Conservation (phyloP, 805 yeast genomes). For the Wickerhamomyces sydowiorum region DNA sequence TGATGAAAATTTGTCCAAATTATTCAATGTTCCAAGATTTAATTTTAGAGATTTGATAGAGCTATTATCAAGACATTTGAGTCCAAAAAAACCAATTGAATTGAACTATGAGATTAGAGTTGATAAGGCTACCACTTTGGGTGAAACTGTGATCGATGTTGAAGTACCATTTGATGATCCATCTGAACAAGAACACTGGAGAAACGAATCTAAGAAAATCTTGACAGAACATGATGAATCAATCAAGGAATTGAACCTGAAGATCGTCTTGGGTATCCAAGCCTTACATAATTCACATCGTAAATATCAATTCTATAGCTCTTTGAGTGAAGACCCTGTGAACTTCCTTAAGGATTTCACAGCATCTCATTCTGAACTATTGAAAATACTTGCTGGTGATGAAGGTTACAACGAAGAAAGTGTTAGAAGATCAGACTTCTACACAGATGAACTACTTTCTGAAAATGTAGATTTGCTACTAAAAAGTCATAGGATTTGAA, state of each 20-base stretch:
- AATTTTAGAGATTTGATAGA: slow-evolving; percentile 71
- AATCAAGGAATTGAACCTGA: slow-evolving; percentile 26
- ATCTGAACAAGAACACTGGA: slow-evolving; percentile 21
- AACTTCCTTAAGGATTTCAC: slow-evolving; percentile 67
- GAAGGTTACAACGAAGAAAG: slow-evolving; percentile 85
- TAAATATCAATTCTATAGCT: slow-evolving; percentile 73
- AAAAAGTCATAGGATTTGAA: slow-evolving; percentile 26
- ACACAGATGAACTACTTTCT: slow-evolving; percentile 63
- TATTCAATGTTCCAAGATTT: slow-evolving; percentile 47
- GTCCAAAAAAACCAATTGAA: slow-evolving; percentile 75
- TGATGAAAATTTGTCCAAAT: slow-evolving; percentile 37
- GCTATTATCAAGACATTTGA: slow-evolving; percentile 56
- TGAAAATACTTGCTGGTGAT: slow-evolving; percentile 84
- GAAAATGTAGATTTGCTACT: slow-evolving; percentile 76
- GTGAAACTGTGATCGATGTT: slow-evolving; percentile 75
- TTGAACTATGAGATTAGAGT: slow-evolving; percentile 74
- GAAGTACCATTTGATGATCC: slow-evolving; percentile 44
- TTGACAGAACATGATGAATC: slow-evolving; percentile 22
- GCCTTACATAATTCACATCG: slow-evolving; percentile 45
- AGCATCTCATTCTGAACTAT: slow-evolving; percentile 75
- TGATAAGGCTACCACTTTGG: slow-evolving; percentile 70
- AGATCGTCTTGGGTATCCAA: slow-evolving; percentile 39
- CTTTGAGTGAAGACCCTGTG: slow-evolving; percentile 72
- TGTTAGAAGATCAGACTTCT: slow-evolving; percentile 80
- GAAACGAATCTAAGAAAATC: slow-evolving; percentile 26